Evolutionary conservation across 768 basidiomycete species (phyloP).

Genomic region (Podaxis pistillaris): DNA sequence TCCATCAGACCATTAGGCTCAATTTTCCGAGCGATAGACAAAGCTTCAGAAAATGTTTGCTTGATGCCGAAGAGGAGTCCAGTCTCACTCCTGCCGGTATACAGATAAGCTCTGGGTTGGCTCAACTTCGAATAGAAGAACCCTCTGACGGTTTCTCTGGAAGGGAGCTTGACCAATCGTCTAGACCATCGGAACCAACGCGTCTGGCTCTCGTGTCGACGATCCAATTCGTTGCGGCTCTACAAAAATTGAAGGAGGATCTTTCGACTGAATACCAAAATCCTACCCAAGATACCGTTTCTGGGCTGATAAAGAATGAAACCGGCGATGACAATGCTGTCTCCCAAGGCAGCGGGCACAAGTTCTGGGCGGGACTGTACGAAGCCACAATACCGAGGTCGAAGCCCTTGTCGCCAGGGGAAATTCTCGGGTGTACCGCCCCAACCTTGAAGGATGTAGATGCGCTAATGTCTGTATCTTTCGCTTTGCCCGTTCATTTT

Average conservation of each 20-base stretch:
- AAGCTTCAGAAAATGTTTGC: slow-evolving; percentile 58
- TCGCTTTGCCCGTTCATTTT: neutral
- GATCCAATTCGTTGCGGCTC: slow-evolving; percentile 94
- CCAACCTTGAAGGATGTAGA: slow-evolving; percentile 77
- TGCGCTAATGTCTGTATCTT: slow-evolving; percentile 74
- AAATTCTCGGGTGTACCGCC: slow-evolving; percentile 96
- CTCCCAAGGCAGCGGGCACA: slow-evolving; percentile 16
- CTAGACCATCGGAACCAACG: slow-evolving; percentile 39
- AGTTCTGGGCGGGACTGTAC: slow-evolving; percentile 62
- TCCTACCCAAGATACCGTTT: slow-evolving; percentile 15
- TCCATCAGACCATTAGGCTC: slow-evolving; percentile 78
- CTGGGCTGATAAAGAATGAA: slow-evolving; percentile 14
- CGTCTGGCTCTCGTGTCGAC: slow-evolving; percentile 92
- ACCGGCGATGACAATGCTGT: slow-evolving; percentile 5
- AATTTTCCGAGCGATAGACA: slow-evolving; percentile 86
- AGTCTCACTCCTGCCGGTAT: slow-evolving; percentile 40
- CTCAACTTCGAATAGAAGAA: slow-evolving; percentile 64
- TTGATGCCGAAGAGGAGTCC: slow-evolving; percentile 53
- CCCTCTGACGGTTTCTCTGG: slow-evolving; percentile 11
- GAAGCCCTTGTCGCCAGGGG: slow-evolving; percentile 93
- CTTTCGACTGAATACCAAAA: slow-evolving; percentile 44
- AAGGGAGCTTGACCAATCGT: neutral
- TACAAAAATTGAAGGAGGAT: slow-evolving; percentile 84
- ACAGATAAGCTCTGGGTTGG: slow-evolving; percentile 46
- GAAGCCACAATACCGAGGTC: slow-evolving; percentile 77